Percentiles rank a stretch among this genome's conserved stretches.
Evolutionary conservation across 148 eudicot species (phyloP).

Genomic region (Pharnaceum exiguum): DNA sequence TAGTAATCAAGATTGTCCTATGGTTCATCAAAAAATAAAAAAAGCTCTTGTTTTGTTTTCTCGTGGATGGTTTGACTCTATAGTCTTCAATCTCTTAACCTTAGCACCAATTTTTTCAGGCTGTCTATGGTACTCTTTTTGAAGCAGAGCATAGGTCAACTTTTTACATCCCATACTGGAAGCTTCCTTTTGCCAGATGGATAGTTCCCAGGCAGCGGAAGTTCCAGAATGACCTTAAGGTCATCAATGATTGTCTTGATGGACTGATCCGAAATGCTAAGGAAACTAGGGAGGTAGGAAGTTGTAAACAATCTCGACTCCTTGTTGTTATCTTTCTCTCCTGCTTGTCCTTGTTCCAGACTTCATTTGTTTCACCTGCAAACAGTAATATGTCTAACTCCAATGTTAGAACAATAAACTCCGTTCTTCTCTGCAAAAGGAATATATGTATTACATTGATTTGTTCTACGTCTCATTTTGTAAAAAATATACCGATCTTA

Average conservation of each 20-base stretch:
- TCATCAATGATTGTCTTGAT: constrained; percentile 95
- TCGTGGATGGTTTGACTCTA: constrained; percentile 1
- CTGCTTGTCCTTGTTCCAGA: not conserved
- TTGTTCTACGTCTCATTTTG: no score
- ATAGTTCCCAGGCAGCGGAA: constrained; percentile 90
- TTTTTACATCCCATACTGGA: constrained; percentile 97
- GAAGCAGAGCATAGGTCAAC: constrained; percentile 99
- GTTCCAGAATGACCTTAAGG: constrained; percentile 77
- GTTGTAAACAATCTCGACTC: not conserved
- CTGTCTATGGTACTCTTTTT: constrained; percentile 95
- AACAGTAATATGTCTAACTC: not conserved
- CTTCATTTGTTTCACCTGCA: not conserved
- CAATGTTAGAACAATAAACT: no score
- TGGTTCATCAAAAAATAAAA: no score
- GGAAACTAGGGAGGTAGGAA: constrained; percentile 87
- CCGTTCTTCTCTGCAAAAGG: no score
- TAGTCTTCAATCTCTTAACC: not conserved
- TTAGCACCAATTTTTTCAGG: constrained; percentile 36
- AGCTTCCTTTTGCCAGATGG: constrained; percentile 88
- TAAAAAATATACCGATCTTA: no score
- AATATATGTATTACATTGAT: no score
- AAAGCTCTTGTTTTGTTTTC: no score
- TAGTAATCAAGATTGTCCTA: no score
- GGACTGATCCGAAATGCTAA: constrained; percentile 94
- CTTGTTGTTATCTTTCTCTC: not conserved